A percentile compares a stretch with the other conserved stretches of the same genome.
phyloP scores from a whole-genome alignment of 805 yeast species.

The Starmerella roubikii region DNA sequence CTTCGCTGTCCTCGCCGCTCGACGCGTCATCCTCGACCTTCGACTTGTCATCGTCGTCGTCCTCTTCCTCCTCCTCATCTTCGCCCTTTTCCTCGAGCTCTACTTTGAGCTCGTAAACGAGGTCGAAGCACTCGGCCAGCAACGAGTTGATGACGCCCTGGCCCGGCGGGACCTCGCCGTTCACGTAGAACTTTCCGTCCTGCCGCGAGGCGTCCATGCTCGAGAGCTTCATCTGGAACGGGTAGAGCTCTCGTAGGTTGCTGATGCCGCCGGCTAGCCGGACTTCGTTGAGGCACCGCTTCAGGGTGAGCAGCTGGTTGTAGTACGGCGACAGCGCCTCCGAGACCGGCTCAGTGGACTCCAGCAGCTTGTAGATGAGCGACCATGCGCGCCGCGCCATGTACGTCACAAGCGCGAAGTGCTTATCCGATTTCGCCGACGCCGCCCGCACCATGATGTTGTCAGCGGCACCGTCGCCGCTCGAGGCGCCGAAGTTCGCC shows the following conservation, averaged over 20 bases:
- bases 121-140: constrained; percentile 87
- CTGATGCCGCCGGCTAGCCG: constrained; percentile 87
- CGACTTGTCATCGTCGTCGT: constrained; percentile 7
- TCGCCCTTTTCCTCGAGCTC: constrained; percentile 20
- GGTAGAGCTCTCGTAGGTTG: constrained; percentile 79
- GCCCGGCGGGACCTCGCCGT: constrained; percentile 89
- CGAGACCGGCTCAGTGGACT: constrained; percentile 86
- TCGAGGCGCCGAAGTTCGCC: neutral
- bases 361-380: constrained; percentile 73
- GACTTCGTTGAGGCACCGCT: constrained; percentile 78
- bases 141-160: constrained; percentile 90
- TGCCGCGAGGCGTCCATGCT: constrained; percentile 72
- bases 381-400: constrained; percentile 84
- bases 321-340: constrained; percentile 89
- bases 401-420: constrained; percentile 29
- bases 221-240: constrained; percentile 88
- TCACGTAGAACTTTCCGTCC: constrained; percentile 86
- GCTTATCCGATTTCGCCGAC: neutral
- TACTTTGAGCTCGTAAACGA: constrained; percentile 71
- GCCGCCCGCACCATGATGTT: neutral
- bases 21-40: too few species aligned
- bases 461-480: neutral
- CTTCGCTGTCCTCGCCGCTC: neutral
- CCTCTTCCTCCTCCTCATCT: constrained; percentile 10
- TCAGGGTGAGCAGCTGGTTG: constrained; percentile 82